Evolutionary conservation across 1,284 basidiomycete species (phyloP).

Genomic region (Thecaphora frezii): DNA sequence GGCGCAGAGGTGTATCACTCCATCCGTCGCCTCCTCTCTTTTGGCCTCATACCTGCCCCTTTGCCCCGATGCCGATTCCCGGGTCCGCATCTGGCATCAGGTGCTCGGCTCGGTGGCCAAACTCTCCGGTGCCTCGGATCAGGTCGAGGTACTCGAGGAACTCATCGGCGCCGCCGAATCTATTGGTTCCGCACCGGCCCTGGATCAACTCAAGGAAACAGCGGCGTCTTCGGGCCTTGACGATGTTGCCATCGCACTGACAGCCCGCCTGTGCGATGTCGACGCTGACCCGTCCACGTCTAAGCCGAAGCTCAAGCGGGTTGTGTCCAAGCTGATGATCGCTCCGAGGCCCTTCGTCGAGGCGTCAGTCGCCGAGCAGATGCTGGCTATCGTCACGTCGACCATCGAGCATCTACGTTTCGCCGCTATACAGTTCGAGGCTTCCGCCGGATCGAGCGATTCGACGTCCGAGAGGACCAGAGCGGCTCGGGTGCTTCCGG

Average conservation of each 20-base stretch:
- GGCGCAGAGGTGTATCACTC: constrained; percentile 10
- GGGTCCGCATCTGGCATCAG: constrained; percentile 26
- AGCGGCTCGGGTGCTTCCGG: constrained; percentile 10
- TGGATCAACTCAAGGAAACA: constrained; percentile 1
- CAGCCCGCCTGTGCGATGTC: constrained; percentile 16
- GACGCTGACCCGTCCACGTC: background rate
- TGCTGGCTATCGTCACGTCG: constrained; percentile 27
- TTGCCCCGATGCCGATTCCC: constrained; percentile 5
- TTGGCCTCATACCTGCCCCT: constrained; percentile 23
- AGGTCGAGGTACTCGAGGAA: constrained; percentile 27
- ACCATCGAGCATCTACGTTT: constrained; percentile 30
- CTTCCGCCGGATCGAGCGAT: background rate
- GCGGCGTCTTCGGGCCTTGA: constrained; percentile 10
- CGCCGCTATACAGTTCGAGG: background rate
- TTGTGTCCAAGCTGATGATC: constrained; percentile 13
- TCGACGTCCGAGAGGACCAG: background rate
- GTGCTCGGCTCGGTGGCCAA: constrained; percentile 23
- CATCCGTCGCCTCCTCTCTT: constrained; percentile 18
- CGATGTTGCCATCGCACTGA: constrained; percentile 12
- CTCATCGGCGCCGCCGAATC: constrained; percentile 22
- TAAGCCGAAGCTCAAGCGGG: background rate
- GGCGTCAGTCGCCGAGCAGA: constrained; percentile 4
- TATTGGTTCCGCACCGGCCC: background rate
- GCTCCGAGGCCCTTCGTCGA: constrained; percentile 21
- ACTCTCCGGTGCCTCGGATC: constrained; percentile 15